Percentiles rank a stretch among this genome's conserved stretches.
phyloP scores from a whole-genome alignment of 164 flowering plant genomes.

The Buxus sempervirens region DNA sequence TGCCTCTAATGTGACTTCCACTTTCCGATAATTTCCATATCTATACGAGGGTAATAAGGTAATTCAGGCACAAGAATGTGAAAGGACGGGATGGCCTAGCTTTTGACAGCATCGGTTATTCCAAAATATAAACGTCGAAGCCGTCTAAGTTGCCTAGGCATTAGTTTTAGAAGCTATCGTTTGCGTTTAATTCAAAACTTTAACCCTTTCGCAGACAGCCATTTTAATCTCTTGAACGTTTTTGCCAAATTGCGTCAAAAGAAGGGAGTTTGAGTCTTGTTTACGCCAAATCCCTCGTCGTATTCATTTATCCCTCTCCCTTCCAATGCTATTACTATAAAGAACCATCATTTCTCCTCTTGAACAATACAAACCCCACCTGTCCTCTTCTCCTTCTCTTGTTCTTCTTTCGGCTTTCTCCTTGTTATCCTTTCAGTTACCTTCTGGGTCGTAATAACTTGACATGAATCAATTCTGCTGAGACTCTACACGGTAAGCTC shows the following conservation, averaged over 20 bases:
- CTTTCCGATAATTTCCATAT: constrained; percentile 6
- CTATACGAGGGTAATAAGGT: neutral
- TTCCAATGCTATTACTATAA: constrained; percentile 29
- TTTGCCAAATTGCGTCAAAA: constrained; percentile 25
- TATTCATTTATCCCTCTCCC: constrained; percentile 4
- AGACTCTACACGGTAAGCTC: neutral
- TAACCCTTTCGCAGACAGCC: constrained; percentile 23
- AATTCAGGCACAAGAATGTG: too few relatives aligned
- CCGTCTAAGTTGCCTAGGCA: constrained; percentile 5
- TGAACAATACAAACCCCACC: constrained; percentile 4
- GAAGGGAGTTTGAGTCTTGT: constrained; percentile 42
- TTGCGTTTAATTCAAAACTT: constrained; percentile 7
- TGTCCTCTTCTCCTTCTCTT: neutral
- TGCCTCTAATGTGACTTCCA: neutral
- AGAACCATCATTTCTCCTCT: constrained; percentile 20
- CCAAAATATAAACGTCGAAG: constrained; percentile 26
- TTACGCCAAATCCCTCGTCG: constrained; percentile 46
- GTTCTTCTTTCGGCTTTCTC: neutral
- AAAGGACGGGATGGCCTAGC: too few relatives aligned
- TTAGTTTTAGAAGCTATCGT: constrained; percentile 10
- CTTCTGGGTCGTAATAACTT: constrained; percentile 4
- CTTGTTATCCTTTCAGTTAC: too few relatives aligned
- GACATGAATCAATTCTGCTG: constrained; percentile 4
- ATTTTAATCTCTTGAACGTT: neutral
- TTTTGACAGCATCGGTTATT: constrained; percentile 19